A percentile compares a stretch with the other conserved stretches of the same genome.
phyloP scores from a whole-genome alignment of 768 basidiomycete species.

The Tricholoma sp. region DNA sequence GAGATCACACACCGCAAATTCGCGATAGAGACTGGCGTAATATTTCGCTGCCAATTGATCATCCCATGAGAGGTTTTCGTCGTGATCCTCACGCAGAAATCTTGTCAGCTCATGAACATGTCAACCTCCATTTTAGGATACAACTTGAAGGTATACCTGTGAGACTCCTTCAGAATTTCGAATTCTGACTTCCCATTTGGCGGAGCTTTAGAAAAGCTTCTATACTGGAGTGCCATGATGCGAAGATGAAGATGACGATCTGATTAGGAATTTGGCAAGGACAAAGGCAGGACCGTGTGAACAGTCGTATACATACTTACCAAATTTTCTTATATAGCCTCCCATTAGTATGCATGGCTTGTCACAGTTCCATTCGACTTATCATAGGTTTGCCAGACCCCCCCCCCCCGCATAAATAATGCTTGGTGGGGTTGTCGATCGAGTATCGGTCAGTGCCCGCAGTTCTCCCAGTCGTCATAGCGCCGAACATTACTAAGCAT shows the following conservation, averaged over 20 bases:
- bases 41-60: constrained; percentile 86
- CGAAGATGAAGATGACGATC: neutral
- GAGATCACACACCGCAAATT: constrained; percentile 88
- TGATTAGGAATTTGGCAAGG: neutral
- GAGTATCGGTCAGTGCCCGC: too few relatives aligned
- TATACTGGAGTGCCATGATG: constrained; percentile 29
- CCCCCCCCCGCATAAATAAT: too few relatives aligned
- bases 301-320: too few relatives aligned
- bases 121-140: neutral
- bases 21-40: constrained; percentile 82
- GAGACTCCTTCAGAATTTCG: constrained; percentile 68
- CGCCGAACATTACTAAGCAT: too few relatives aligned
- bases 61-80: constrained; percentile 61
- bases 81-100: constrained; percentile 71
- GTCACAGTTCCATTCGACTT: too few relatives aligned
- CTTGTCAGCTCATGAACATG: constrained; percentile 30
- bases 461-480: too few relatives aligned
- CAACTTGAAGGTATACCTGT: constrained; percentile 41
- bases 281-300: neutral
- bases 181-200: constrained; percentile 51
- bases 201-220: constrained; percentile 25
- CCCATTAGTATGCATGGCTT: too few relatives aligned
- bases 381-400: too few relatives aligned
- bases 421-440: too few relatives aligned
- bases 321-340: too few relatives aligned